Evolutionary conservation across 768 basidiomycete species (phyloP).

Genomic region (Mrakia gelida): DNA sequence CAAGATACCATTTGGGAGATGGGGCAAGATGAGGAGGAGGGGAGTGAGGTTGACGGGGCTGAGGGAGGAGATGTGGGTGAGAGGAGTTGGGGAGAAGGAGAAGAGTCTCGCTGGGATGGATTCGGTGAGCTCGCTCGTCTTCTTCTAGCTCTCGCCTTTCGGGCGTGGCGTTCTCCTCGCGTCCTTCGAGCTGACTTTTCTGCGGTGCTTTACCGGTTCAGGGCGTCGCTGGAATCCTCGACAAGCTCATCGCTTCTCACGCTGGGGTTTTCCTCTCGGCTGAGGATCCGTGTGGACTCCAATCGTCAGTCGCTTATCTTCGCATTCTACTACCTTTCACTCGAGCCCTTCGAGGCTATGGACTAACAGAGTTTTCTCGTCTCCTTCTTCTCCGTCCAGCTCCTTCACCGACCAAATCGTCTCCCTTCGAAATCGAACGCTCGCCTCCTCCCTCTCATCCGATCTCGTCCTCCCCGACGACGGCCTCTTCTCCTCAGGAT

Average conservation of each 20-base stretch:
- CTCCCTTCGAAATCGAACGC: neutral
- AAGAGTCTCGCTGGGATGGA: slow-evolving; percentile 1
- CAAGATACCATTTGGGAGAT: neutral
- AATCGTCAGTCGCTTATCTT: neutral
- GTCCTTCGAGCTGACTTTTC: neutral
- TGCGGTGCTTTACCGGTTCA: neutral
- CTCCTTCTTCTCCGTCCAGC: neutral
- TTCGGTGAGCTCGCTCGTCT: neutral
- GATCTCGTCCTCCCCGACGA: neutral
- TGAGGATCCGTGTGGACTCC: neutral
- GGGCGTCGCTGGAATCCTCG: neutral
- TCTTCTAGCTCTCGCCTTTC: neutral
- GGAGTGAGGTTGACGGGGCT: neutral
- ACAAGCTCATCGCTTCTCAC: slow-evolving; percentile 5
- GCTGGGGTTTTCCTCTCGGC: neutral
- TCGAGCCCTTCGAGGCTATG: too few relatives aligned
- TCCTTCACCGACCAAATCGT: neutral
- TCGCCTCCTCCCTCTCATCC: neutral
- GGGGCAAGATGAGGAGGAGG: neutral
- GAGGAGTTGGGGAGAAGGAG: slow-evolving; percentile 1
- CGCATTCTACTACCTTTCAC: neutral
- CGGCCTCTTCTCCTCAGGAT: too few relatives aligned
- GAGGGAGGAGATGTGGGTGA: slow-evolving; percentile 7
- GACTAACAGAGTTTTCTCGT: neutral
- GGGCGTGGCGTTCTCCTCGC: neutral